Evolutionary conservation across 106 monocot species (phyloP), one percentile per base, ranked within the genome.

Genomic region (Posidonia australis): DNA sequence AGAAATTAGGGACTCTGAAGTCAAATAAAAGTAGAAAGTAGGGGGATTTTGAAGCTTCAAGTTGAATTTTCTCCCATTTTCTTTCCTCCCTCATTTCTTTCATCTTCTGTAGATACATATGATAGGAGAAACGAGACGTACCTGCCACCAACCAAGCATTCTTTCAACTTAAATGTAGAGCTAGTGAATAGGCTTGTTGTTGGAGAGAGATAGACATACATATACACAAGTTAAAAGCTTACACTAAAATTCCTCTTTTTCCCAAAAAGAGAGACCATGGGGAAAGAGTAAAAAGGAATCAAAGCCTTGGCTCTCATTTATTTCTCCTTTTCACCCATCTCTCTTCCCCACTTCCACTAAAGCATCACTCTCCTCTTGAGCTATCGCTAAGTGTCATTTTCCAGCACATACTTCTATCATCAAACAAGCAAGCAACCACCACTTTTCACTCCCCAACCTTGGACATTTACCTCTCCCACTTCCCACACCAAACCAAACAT

Each of bases 321-420:
- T 59, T 59, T 59, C 59, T 30, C 14, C 30, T 30, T 59, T 59
- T 29, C 31, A 13, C 24, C 3, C 10, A 28, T 1, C 27, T 16
- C 57, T 28, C n/a, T 28, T 58, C 26, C 57, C 57, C 25, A 19
- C n/a, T 26, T 5, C 27, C 27, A 26, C 57, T 18, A 18, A 5
- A 18, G n/a, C 52, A 18, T 62, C 25, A 13, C 41, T 46, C 69
- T 27, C 58, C 60, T 5, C 48, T 0, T 2, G 7, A 12, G 46
- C 29, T 46, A 24, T 44, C 53, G 18, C 51, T 19, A 41, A 64
- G 76, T 66, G 66, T 71, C 71, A 67, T 77, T 77, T 60, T 71
- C 70, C 9, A 36, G 51, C 59, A 62, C 46, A 72, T 32, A 67
- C 44, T 51, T 63, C 56, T 36, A 44, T 55, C 51, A 29, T 27